Evolutionary conservation across 306 rosid genomes (phyloP), one percentile per base, ranked within the genome.

Genomic region (Trichosanthes truncata): DNA sequence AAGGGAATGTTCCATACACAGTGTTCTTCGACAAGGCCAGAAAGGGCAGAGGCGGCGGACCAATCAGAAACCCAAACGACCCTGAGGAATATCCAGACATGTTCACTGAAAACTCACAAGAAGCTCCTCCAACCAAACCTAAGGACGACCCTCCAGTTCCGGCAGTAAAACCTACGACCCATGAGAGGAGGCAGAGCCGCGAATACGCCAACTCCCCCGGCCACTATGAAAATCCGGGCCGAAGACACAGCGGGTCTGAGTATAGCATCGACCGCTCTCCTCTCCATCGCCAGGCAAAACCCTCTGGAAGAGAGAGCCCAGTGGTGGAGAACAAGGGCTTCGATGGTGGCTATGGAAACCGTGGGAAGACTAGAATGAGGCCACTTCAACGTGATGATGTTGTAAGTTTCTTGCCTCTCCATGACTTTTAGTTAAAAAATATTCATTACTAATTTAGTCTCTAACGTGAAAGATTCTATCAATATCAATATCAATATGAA

Each of bases 1-100:
- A 86, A 62, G 98, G 88, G 20, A 88, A 87, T 84, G 99, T 96
- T 83, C 99, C 97, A 33, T 96, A 96, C 81, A 91, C 98, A 29
- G 98, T 89, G 73, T 96, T 87, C 84, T 96, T 91, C 60, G 96
- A 93, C 75, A 91, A 91, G 92, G 99, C 98, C 12, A 84, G 98
- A 14, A 87, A 93, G 85, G 98, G 88, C 45, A 86, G 97, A 82
- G 80, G 86, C n/a, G 97, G 96, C 21, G 77, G 79, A 49, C 89
- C 83, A 85, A 90, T 90, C 81, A 88, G 86, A 51, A 96, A 96
- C 61, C 98, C 99, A 9, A 96, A 96, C 86, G 97, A 89, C 80
- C 97, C 99, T 4, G 89, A 90, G 74, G 91, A 90, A 76, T 90
- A 88, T 80, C 29, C 84, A 3, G 94, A 93, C 75, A 52, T 83